These are phyloP conservation scores for Pythium volutum DNA, from an alignment of 352 stramenopile species.

Conservation along the genomic window DNA sequence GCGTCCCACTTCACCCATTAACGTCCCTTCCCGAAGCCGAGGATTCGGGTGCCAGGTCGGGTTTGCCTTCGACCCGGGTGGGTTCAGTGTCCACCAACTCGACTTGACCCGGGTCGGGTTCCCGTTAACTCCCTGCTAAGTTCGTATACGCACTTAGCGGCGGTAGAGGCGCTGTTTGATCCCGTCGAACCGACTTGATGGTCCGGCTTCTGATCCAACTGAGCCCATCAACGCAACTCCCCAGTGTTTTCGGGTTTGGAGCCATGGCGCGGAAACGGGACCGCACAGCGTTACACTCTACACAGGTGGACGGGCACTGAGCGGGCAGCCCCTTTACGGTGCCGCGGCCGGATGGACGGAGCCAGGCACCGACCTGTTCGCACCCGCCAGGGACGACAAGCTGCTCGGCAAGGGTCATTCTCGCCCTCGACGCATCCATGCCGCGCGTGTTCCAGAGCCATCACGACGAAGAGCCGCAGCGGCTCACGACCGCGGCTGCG, in stretches of 20 bases:
- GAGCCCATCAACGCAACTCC: neutral
- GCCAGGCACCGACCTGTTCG: too few species aligned
- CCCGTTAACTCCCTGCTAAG: neutral
- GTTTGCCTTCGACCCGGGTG: too few species aligned
- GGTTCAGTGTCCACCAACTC: too few species aligned
- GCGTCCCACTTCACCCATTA: too few species aligned
- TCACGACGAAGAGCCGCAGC: slow-evolving; percentile 18
- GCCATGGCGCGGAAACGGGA: neutral
- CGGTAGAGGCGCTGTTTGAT: neutral
- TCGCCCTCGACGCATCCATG: neutral
- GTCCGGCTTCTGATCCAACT: neutral
- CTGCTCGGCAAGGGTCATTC: neutral
- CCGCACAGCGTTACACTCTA: neutral
- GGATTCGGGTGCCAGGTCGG: too few species aligned
- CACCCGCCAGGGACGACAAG: neutral
- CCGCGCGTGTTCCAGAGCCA: slow-evolving; percentile 16
- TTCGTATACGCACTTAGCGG: neutral
- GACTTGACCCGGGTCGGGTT: too few species aligned
- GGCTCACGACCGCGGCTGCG: slow-evolving; percentile 11
- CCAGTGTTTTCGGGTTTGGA: neutral
- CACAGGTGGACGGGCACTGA: neutral
- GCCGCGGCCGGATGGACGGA: neutral
- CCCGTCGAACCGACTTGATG: neutral
- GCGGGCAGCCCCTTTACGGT: slow-evolving; percentile 1
- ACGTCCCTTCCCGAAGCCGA: too few species aligned